Base-by-base conservation (phyloP, 139 green algal species). In the Coccomyxa sp. region DNA sequence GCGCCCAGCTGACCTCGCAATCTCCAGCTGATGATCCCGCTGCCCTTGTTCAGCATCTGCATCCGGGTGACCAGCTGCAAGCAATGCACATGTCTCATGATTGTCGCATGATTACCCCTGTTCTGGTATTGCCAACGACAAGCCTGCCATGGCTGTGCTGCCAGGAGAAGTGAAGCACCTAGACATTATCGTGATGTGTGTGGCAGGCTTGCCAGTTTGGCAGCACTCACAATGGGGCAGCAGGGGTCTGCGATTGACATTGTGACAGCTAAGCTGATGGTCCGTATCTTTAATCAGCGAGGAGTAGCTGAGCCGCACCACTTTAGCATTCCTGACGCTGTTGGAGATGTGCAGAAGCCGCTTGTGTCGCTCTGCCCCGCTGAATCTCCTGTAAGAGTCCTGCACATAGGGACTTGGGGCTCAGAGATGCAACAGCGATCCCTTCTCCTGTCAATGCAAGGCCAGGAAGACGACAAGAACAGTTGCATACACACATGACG, bases 1-100 rank as follows among this genome's bases (percentile, higher is more conserved):
- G 75, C 27, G 10, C 41, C 78, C 22, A 89, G 40, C 34, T 29
- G 75, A 38, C 90, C 90, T 0, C 54, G 78, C 64, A 93, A 39
- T 29, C 55, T 54, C 86, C 89, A 95, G 24, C 70, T 27, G 39
- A 95, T 81, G 40, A 79, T 50, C 0, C 82, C 86, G 6, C 75
- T 86, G 39, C 75, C 70, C 72, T 80, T 86, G 82, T 92, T 83
- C 3, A 91, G 35, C 90, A 95, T 94, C 34, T 69, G 72, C 79
- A 94, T 33, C 68, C 70, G 72, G 1, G 41, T 75, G 0, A 94
- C 72, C 10, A 77, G 55, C 80, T 84, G 80, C 80, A 78, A 33
- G 8, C 6, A 6, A n/a, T 34, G 5, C 50, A 72, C 7, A 8
- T 35, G 5, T 1, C 6, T 44, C 24, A 75, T 12, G n/a, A 10